Base-by-base conservation (phyloP, 177 flowering plant genomes). In the Vitis hybrid region DNA sequence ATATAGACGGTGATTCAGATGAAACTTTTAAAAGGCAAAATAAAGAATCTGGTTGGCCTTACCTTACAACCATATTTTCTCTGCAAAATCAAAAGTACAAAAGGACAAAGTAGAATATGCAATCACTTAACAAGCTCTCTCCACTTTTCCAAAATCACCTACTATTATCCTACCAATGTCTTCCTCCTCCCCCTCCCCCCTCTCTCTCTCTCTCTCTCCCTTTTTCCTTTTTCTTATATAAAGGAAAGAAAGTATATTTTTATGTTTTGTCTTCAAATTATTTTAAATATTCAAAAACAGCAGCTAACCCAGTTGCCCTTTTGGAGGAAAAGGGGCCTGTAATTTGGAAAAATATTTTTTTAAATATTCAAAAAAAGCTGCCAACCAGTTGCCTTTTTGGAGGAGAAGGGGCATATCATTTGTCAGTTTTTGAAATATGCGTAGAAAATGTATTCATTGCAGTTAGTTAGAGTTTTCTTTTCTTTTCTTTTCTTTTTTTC, bases 61-160 rank as follows among this genome's bases (percentile, higher is more conserved):
- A 11, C 62, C 20, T 48, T 22, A 53, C 33, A 10, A 71, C 8
- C 45, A 39, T 39, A 39, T 39, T 33, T 39, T 10, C n/a, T 39
- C 39, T 65, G 70, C 15, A 56, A 61, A 39, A 70, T 29, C 26
- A 59, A 53, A 67, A 74, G 62, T 10, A 62, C 70, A 65, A 75
- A 58, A 70, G 59, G 78, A 82, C 82, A 78, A 78, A 81, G 75
- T 64, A 77, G 78, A 81, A 81, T 74, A 75, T 77, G 84, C 78
- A 79, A 76, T 74, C 76, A 72, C 69, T 18, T 19, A 72, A 75
- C 64, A 72, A 64, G 52, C 48, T 58, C 60, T 80, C 84, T 81
- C 84, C 81, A 81, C 55, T 72, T 78, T 70, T 72, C 78, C 83
- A 74, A 82, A 76, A 65, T 75, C 73, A 70, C 75, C 82, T 79